phyloP scores from a whole-genome alignment of 768 basidiomycete species.

The Mycena pura region DNA sequence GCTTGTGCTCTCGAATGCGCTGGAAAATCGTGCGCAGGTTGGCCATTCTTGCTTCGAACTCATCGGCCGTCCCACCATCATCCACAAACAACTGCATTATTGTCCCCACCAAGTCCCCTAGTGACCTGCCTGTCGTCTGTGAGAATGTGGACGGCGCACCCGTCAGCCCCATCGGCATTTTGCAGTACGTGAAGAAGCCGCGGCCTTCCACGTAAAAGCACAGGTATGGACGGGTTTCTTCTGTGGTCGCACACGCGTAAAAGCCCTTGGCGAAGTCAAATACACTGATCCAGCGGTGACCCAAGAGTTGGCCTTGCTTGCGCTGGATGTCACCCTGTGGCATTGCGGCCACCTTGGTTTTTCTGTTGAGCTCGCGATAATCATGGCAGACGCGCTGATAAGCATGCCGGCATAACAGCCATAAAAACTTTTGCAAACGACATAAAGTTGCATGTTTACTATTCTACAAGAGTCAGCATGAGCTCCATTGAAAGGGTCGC shows the following conservation, averaged over 20 bases:
- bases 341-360: slow-evolving; percentile 35
- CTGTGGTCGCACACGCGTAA: slow-evolving; percentile 28
- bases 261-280: slow-evolving; percentile 48
- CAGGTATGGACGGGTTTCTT: slow-evolving; percentile 34
- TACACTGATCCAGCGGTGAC: slow-evolving; percentile 40
- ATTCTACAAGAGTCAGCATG: too few relatives aligned
- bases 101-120: slow-evolving; percentile 33
- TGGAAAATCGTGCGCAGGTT: slow-evolving; percentile 35
- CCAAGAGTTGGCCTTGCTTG: slow-evolving; percentile 43
- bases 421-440: too few relatives aligned
- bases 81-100: slow-evolving; percentile 45
- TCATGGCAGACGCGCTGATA: slow-evolving; percentile 48
- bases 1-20: slow-evolving; percentile 31
- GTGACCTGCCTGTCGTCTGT: slow-evolving; percentile 29
- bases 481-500: too few relatives aligned
- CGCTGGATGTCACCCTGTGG: slow-evolving; percentile 43
- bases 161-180: slow-evolving; percentile 48
- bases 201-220: slow-evolving; percentile 45
- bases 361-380: slow-evolving; percentile 40
- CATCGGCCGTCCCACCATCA: slow-evolving; percentile 42
- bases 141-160: slow-evolving; percentile 45
- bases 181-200: slow-evolving; percentile 41
- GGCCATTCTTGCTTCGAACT: slow-evolving; percentile 33
- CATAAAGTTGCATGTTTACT: too few relatives aligned
- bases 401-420: too few relatives aligned